phyloP scores from a whole-genome alignment of 2,329 filamentous ascomycete species.

The Aspergillus neoniger region DNA sequence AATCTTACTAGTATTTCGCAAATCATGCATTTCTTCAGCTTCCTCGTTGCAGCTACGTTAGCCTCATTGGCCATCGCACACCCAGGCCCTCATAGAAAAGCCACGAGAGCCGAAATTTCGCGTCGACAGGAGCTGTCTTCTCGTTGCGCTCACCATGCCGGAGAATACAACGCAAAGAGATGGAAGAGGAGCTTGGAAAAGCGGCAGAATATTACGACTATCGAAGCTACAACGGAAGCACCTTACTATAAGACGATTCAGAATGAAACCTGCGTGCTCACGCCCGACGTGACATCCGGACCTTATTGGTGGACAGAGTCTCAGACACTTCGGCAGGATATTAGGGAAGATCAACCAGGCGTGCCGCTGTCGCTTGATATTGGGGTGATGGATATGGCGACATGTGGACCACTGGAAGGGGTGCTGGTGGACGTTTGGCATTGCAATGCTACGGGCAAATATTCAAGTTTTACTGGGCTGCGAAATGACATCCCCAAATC shows the following conservation, averaged over 20 bases:
- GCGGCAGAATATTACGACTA: neutral
- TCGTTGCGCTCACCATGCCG: neutral
- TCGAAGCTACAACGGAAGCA: constrained; percentile 3
- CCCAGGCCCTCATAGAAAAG: neutral
- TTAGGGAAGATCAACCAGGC: constrained; percentile 40
- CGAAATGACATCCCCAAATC: constrained; percentile 33
- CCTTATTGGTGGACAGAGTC: constrained; percentile 40
- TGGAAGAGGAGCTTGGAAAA: neutral
- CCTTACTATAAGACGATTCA: constrained; percentile 26
- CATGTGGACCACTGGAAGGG: constrained; percentile 40
- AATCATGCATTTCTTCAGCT: neutral
- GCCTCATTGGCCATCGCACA: neutral
- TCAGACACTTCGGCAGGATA: constrained; percentile 43
- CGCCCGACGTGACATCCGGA: constrained; percentile 39
- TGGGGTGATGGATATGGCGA: constrained; percentile 46
- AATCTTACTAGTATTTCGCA: neutral
- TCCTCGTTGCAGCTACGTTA: neutral
- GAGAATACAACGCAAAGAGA: neutral
- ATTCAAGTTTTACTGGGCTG: constrained; percentile 30
- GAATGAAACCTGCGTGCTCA: constrained; percentile 36
- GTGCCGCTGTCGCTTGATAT: constrained; percentile 47
- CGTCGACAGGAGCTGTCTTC: neutral
- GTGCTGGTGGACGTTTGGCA: constrained; percentile 47
- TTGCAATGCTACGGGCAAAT: constrained; percentile 47
- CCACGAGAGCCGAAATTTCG: neutral